A percentile compares a stretch with the other conserved stretches of the same genome.
phyloP scores from a whole-genome alignment of 495 filamentous ascomycete genomes.

The Neurospora cerealis region DNA sequence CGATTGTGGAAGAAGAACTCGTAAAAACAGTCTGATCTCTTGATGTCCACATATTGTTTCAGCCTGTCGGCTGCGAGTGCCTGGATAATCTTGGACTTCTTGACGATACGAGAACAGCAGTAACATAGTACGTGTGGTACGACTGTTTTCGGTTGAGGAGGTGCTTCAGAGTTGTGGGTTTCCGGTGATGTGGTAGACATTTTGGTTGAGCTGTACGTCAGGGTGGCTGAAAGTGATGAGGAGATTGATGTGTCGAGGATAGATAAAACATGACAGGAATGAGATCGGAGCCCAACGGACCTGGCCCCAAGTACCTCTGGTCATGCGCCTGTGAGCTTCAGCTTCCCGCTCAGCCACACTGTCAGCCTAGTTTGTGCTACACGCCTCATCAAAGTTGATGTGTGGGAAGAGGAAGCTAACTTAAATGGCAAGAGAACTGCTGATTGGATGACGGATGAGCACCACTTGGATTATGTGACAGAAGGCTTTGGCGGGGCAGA shows the following conservation, averaged over 20 bases:
- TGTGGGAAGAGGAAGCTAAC: neutral
- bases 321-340: neutral
- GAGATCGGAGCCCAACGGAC: neutral
- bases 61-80: neutral
- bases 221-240: neutral
- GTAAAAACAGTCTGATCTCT: too few species aligned
- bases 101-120: neutral
- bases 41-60: neutral
- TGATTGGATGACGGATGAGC: neutral
- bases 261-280: neutral
- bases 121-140: neutral
- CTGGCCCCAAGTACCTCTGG: neutral
- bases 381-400: neutral
- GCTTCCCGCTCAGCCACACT: neutral
- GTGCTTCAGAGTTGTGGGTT: neutral
- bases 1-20: neutral
- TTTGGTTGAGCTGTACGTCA: neutral
- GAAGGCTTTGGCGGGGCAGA: neutral
- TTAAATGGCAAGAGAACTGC: neutral
- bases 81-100: neutral
- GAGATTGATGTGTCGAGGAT: neutral
- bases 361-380: neutral
- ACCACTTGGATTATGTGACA: neutral
- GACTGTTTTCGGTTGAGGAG: neutral
- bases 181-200: neutral